These are phyloP conservation scores for Phytopythium vexans DNA, from an alignment of 352 stramenopile genomes.

Conservation along the genomic window DNA sequence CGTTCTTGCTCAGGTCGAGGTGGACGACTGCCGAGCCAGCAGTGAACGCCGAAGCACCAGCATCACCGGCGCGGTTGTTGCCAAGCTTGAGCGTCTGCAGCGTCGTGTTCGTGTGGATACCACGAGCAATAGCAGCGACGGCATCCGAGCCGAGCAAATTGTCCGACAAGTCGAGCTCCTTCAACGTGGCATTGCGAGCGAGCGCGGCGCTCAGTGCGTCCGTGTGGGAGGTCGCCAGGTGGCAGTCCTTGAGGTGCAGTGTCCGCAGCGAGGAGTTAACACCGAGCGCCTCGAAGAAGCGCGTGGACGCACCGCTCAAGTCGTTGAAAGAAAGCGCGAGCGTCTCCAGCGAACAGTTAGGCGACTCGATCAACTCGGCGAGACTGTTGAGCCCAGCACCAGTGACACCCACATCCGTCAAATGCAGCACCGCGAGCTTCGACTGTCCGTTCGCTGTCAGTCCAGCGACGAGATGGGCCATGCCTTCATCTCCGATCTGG, in stretches of 20 bases:
- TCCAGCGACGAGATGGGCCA: constrained; percentile 33
- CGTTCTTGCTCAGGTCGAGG: constrained; percentile 73
- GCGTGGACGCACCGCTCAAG: constrained; percentile 23
- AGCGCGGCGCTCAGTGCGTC: constrained; percentile 40
- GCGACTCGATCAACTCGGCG: constrained; percentile 29
- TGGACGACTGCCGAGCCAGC: constrained; percentile 26
- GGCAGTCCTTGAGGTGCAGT: constrained; percentile 63
- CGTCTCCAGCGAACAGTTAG: constrained; percentile 49
- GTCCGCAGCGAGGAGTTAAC: constrained; percentile 63
- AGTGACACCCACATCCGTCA: constrained; percentile 49
- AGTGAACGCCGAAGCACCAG: constrained; percentile 13
- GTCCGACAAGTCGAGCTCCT: constrained; percentile 65
- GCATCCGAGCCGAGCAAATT: constrained; percentile 42
- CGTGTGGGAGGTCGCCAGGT: constrained; percentile 43
- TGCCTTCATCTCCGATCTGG: constrained; percentile 36
- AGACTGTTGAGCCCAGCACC: constrained; percentile 44
- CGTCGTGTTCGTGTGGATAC: constrained; percentile 40
- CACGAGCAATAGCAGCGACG: constrained; percentile 35
- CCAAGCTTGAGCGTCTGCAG: constrained; percentile 47
- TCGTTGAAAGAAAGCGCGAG: constrained; percentile 74
- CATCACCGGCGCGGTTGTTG: constrained; percentile 62
- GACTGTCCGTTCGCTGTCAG: constrained; percentile 32
- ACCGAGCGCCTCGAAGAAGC: constrained; percentile 58
- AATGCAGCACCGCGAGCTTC: constrained; percentile 27
- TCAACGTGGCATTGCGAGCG: constrained; percentile 43